Percentiles rank a stretch among this genome's conserved stretches.
Conservation (phyloP, 352 stramenopile genomes). For the Phytophthora podocarpi region DNA sequence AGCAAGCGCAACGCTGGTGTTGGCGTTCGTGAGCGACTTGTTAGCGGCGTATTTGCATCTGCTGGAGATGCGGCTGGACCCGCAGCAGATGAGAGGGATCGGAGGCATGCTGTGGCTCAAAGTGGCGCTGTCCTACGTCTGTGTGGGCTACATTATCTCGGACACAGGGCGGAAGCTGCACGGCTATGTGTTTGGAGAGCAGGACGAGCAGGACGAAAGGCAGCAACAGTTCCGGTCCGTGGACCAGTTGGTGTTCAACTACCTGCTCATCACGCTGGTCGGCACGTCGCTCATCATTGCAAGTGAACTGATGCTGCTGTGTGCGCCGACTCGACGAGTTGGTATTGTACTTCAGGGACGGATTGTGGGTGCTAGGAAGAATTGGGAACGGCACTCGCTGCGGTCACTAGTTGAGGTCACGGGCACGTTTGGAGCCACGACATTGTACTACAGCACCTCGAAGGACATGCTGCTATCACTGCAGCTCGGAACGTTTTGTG, state of each 20-base stretch:
- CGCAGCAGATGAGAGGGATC: slow-evolving; percentile 34
- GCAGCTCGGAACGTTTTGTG: slow-evolving; percentile 73
- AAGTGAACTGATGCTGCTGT: slow-evolving; percentile 78
- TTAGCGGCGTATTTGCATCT: slow-evolving; percentile 58
- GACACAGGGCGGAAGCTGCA: slow-evolving; percentile 50
- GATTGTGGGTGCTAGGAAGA: slow-evolving; percentile 67
- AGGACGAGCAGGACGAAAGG: slow-evolving; percentile 25
- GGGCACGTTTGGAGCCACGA: slow-evolving; percentile 58
- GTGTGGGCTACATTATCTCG: slow-evolving; percentile 71
- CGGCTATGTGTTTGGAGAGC: slow-evolving; percentile 42
- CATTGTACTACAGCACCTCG: slow-evolving; percentile 59
- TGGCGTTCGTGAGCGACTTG: slow-evolving; percentile 66
- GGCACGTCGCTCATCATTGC: slow-evolving; percentile 77
- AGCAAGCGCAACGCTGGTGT: slow-evolving; percentile 37
- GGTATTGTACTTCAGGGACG: slow-evolving; percentile 73
- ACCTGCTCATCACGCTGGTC: slow-evolving; percentile 74
- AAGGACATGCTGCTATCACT: slow-evolving; percentile 71
- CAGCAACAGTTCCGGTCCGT: slow-evolving; percentile 41
- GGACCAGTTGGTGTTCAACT: slow-evolving; percentile 73
- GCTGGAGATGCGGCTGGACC: slow-evolving; percentile 49
- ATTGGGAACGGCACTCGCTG: slow-evolving; percentile 66
- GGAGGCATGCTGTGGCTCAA: slow-evolving; percentile 73
- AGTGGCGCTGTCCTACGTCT: slow-evolving; percentile 63
- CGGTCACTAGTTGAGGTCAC: slow-evolving; percentile 69
- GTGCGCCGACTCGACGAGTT: slow-evolving; percentile 56